Evolutionary conservation across 192 early-diverging fungal species (phyloP).

Genomic region (Tieghemiomyces parasiticus): DNA sequence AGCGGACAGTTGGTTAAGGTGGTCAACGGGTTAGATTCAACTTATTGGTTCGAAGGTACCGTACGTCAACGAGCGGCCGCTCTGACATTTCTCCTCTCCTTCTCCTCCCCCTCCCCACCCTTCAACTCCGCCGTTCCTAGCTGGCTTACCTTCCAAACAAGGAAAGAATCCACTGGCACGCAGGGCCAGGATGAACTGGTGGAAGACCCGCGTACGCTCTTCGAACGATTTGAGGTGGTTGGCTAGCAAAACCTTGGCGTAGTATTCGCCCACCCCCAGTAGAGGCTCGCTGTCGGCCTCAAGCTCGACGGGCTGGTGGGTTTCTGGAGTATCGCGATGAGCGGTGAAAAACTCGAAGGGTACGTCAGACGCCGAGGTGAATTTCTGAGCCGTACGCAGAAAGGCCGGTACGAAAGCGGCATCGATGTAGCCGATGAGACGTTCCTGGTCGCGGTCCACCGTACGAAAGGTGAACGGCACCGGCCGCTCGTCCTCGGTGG

Average conservation of each 20-base stretch:
- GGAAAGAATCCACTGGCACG: constrained; percentile 12
- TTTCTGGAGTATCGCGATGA: not conserved
- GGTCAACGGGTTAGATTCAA: constrained; percentile 9
- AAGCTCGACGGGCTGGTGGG: not conserved
- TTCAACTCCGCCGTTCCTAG: no score
- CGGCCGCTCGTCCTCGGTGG: not conserved
- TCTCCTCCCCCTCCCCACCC: no score
- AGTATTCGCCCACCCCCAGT: not conserved
- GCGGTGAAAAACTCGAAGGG: not conserved
- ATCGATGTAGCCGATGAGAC: not conserved
- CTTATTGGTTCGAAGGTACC: no score
- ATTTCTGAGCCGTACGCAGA: not conserved
- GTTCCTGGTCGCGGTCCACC: not conserved
- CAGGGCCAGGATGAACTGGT: constrained; percentile 10
- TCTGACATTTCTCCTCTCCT: no score
- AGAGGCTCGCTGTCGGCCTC: not conserved
- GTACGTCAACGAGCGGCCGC: no score
- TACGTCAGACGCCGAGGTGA: not conserved
- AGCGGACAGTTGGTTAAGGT: constrained; percentile 11
- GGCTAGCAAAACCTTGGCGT: not conserved
- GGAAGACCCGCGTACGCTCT: constrained; percentile 9
- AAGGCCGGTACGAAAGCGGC: not conserved
- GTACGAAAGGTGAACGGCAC: not conserved
- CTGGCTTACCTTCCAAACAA: no score
- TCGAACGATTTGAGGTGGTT: not conserved